These are phyloP conservation scores for Sisymbrium irio DNA, from an alignment of 345 rosid genomes.

Conservation along the genomic window DNA sequence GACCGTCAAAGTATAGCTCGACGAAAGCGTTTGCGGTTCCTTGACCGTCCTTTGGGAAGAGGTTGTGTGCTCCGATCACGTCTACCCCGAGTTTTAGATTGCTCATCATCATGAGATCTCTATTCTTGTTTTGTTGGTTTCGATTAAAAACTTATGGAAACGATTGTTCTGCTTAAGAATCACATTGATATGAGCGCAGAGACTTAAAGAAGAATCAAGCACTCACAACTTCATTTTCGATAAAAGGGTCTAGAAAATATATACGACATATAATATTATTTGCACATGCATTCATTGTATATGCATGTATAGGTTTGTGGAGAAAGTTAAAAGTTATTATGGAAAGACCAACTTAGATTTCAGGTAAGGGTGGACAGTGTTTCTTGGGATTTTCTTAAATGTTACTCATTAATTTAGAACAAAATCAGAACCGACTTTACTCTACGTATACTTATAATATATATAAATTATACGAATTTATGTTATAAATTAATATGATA, in stretches of 20 bases:
- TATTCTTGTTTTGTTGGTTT: slow-evolving; percentile 16
- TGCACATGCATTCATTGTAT: slow-evolving; percentile 24
- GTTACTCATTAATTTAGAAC: slow-evolving; percentile 16
- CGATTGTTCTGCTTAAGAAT: background rate
- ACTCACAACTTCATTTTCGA: slow-evolving; percentile 1
- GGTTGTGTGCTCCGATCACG: slow-evolving; percentile 87
- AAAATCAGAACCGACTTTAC: slow-evolving; percentile 29
- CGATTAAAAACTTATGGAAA: background rate
- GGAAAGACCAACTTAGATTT: slow-evolving; percentile 29
- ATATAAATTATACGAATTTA: background rate
- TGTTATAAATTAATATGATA: slow-evolving; percentile 13
- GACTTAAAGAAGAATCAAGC: slow-evolving; percentile 18
- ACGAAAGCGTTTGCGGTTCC: slow-evolving; percentile 87
- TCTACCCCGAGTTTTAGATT: slow-evolving; percentile 87
- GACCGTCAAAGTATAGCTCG: slow-evolving; percentile 89
- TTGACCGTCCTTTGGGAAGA: slow-evolving; percentile 87
- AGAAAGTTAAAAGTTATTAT: slow-evolving; percentile 1
- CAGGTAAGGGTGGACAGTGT: slow-evolving; percentile 34
- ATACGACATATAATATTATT: slow-evolving; percentile 6
- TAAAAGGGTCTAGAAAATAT: slow-evolving; percentile 9
- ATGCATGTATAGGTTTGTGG: slow-evolving; percentile 10
- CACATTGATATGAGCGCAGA: slow-evolving; percentile 39
- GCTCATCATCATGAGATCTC: slow-evolving; percentile 42
- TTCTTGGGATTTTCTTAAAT: slow-evolving; percentile 34
- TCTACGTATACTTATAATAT: background rate